Base-by-base conservation (phyloP, 2,329 filamentous ascomycete genomes). In the Neonectria hederae region DNA sequence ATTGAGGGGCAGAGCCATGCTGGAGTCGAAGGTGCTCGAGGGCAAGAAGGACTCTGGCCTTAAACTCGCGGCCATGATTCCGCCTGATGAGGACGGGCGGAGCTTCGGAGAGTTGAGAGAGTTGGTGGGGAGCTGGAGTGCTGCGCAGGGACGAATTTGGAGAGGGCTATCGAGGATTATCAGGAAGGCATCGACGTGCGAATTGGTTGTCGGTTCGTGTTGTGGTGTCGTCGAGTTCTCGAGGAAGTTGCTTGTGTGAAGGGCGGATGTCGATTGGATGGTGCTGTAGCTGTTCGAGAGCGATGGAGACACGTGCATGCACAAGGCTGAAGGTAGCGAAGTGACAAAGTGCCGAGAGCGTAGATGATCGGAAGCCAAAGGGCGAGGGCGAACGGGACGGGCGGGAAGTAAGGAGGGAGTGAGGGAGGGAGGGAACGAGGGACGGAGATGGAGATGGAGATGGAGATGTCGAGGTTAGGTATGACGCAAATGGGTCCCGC, bases 31-130 rank as follows among this genome's bases (percentile, higher is more conserved):
- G 51, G 66, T 70, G 62, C 73, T 72, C 48, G 73, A 70, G 46
- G 73, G 73, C 66, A 75, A 59, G 65, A 75, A 75, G 51, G 72
- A 70, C 54, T 74, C 71, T 52, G 73, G 65, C 26, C 68, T 69
- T 48, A 75, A 56, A 43, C 69, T 71, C 54, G 69, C 61, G 53
- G 72, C 63, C 72, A 73, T 73, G 59, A 66, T 71, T 65, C 62
- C 65, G 65, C 56, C 65, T 61, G 64, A 45, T 40, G 40, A 54
- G 69, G n/a, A 40, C 21, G 19, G 19, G 14, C 11, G 35, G 42
- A 35, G 46, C 26, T 52, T 45, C 52, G 52, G 21, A 13, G 45
- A 49, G 28, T 32, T 46, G 35, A 13, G 14, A 17, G 13, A 13
- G 32, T 14, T 22, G 26, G 22, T 26, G 46, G 28, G 48, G 21